Evolutionary conservation across 2,329 filamentous ascomycete genomes (phyloP), one percentile per base, ranked within the genome.

Genomic region (Aspergillus luchuensis): DNA sequence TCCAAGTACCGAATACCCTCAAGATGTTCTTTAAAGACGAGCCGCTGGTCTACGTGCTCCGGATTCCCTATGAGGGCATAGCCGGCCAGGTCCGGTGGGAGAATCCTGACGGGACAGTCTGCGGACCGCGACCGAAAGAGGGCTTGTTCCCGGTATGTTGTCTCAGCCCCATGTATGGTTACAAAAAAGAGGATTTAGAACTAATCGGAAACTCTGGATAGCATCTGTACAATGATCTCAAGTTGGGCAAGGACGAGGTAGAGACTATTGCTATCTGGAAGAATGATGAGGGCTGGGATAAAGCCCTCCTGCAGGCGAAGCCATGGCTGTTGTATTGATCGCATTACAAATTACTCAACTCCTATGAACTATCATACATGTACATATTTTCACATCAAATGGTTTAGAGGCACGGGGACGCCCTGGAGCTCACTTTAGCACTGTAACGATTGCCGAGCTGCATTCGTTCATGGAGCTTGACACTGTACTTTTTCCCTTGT

Each of bases 211-310:
- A 5, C 10, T 50, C 8, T 30, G 47, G 5, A 28, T 43, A 78
- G 75, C 75, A 78, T 62, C 65, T 78, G 13, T 78, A 77, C 50
- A 78, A 78, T 50, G 74, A 67, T 5, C 68, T 76, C 17, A 76
- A 72, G 55, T 55, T 78, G 56, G 75, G 75, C 4, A 74, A 64
- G 45, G 67, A 76, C 4, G 74, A 78, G 58, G 68, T 77, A 11
- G 75, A 78, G 58, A 77, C 74, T 58, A 61, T 77, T 23, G 70
- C 69, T 13, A 67, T 74, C 25, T 78, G 72, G 75, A 71, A 69
- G 36, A 78, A 77, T 59, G 70, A 76, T 2, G 59, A 65, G 30
- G 73, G 74, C 45, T 78, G 75, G 75, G 73, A 77, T 45, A 70
- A 72, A 43, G 71, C 74, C 28, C 64, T 77, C 19, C 55, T 61